phyloP scores from a whole-genome alignment of 1,139 yeast species.

The Dujonia santamariae region DNA sequence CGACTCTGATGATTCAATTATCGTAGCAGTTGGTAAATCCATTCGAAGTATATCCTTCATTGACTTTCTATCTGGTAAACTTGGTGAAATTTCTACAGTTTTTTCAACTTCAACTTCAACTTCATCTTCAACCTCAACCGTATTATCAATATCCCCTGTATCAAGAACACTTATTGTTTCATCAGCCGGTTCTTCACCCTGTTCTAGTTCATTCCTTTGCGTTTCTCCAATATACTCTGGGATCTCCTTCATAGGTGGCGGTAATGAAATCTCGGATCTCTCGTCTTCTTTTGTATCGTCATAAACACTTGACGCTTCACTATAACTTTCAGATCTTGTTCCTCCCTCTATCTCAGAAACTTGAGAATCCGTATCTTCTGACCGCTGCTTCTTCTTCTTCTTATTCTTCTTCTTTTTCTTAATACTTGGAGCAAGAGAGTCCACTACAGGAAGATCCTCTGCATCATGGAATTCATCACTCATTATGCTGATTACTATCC shows the following conservation, averaged over 20 bases:
- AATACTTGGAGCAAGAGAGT: neutral
- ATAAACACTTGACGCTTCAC: slow-evolving; percentile 2
- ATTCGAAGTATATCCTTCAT: slow-evolving; percentile 28
- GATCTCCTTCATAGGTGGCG: too few relatives aligned
- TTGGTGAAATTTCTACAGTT: slow-evolving; percentile 10
- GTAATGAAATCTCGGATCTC: too few relatives aligned
- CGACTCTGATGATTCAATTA: slow-evolving; percentile 1
- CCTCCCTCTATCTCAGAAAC: too few relatives aligned
- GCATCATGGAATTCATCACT: slow-evolving; percentile 6
- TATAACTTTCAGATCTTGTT: too few relatives aligned
- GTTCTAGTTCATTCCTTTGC: too few relatives aligned
- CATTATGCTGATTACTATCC: neutral
- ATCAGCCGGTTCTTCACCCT: neutral
- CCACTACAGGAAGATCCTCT: neutral
- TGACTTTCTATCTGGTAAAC: slow-evolving; percentile 26
- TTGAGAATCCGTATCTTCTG: too few relatives aligned
- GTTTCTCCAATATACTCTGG: too few relatives aligned
- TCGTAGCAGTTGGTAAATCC: slow-evolving; percentile 13
- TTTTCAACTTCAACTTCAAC: neutral
- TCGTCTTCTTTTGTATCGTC: too few relatives aligned
- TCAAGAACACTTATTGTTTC: neutral
- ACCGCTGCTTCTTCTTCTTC: slow-evolving; percentile 1
- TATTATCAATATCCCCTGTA: neutral
- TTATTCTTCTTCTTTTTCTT: neutral
- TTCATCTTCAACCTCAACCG: neutral